Evolutionary conservation across 371 early-diverging fungal genomes (phyloP).

Genomic region (Rhizopus arrhizus): DNA sequence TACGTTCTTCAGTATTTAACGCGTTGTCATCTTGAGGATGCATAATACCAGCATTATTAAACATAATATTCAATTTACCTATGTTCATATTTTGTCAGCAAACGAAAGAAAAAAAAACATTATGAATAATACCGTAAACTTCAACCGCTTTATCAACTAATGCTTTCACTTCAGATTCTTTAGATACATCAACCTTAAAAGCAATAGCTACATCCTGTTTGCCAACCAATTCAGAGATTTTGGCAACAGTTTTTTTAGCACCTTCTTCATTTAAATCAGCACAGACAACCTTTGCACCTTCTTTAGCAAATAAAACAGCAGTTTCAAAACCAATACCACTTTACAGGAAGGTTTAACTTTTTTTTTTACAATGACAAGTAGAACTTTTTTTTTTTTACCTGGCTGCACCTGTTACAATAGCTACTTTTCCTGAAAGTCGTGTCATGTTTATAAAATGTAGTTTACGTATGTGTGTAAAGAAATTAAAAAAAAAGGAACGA

Average conservation of each 20-base stretch:
- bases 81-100: neutral
- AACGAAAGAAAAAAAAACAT: too few relatives aligned
- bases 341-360: neutral
- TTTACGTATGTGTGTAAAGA: neutral
- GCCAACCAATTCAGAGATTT: constrained; percentile 46
- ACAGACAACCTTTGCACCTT: constrained; percentile 82
- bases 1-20: constrained; percentile 72
- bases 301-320: constrained; percentile 74
- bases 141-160: constrained; percentile 72
- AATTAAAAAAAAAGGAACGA: neutral
- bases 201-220: constrained; percentile 42
- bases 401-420: constrained; percentile 85
- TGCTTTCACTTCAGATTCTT: constrained; percentile 72
- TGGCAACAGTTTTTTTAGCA: constrained; percentile 50
- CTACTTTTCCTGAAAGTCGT: constrained; percentile 71
- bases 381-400: constrained; percentile 62
- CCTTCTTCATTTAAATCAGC: constrained; percentile 76
- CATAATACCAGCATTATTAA: constrained; percentile 94
- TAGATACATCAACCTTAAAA: constrained; percentile 69
- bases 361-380: neutral
- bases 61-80: constrained; percentile 78
- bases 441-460: too few relatives aligned
- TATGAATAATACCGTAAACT: constrained; percentile 73
- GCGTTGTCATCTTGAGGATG: constrained; percentile 85
- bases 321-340: constrained; percentile 87